Evolutionary conservation across 2,329 filamentous ascomycete species (phyloP).

Genomic region (Phyllosticta paracitricarpa): DNA sequence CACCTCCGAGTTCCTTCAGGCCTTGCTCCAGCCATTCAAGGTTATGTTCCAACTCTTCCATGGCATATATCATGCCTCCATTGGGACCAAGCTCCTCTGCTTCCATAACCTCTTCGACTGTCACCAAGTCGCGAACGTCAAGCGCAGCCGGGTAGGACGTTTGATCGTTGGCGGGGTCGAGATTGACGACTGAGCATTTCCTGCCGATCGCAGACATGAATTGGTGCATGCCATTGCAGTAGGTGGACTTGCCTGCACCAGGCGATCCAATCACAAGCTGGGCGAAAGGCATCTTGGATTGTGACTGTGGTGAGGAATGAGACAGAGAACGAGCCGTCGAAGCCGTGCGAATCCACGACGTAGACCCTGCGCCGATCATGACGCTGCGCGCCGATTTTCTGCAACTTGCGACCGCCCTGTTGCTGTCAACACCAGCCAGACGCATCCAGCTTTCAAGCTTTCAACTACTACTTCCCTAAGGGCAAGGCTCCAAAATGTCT

Average conservation of each 20-base stretch:
- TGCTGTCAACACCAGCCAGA: background rate
- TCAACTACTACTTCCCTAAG: background rate
- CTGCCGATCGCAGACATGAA: slow-evolving; percentile 93
- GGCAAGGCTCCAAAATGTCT: slow-evolving; percentile 6
- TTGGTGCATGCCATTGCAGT: slow-evolving; percentile 98
- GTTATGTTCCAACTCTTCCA: slow-evolving; percentile 92
- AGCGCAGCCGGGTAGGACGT: slow-evolving; percentile 82
- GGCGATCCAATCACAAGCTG: slow-evolving; percentile 91
- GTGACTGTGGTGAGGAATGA: background rate
- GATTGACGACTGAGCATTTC: slow-evolving; percentile 89
- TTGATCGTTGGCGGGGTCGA: slow-evolving; percentile 92
- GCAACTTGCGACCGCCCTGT: slow-evolving; percentile 1
- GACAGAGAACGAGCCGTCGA: background rate
- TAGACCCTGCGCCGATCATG: slow-evolving; percentile 6
- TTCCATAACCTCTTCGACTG: slow-evolving; percentile 89
- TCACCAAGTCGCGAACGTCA: slow-evolving; percentile 81
- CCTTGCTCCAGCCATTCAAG: slow-evolving; percentile 83
- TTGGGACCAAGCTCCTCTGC: slow-evolving; percentile 87
- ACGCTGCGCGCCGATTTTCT: background rate
- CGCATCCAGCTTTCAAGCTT: background rate
- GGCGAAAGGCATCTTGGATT: slow-evolving; percentile 44
- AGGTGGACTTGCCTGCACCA: slow-evolving; percentile 91
- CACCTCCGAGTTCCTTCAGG: slow-evolving; percentile 61
- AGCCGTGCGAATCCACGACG: slow-evolving; percentile 5
- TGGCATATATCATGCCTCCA: slow-evolving; percentile 81